Percentiles rank a stretch among this genome's conserved stretches.
These are phyloP conservation scores for Forsythia viridissima DNA, from an alignment of 257 asterid species.

Conservation along the genomic window DNA sequence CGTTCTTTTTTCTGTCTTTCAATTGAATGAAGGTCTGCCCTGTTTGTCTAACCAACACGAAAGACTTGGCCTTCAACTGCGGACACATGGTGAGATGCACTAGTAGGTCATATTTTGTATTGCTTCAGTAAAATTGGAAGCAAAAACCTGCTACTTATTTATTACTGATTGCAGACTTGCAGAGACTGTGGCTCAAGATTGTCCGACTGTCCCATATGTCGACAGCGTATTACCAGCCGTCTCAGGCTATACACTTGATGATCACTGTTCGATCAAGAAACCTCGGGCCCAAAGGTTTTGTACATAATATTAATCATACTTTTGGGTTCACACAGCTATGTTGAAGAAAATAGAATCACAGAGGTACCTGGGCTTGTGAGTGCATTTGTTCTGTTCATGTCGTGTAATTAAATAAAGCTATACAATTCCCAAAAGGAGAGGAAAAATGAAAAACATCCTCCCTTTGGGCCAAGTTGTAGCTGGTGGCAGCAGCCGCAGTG, in stretches of 20 bases:
- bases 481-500: background rate
- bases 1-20: background rate
- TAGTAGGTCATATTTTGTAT: background rate
- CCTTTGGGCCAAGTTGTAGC: too few relatives aligned
- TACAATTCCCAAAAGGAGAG: too few relatives aligned
- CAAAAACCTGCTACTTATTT: conserved; percentile 5
- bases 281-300: background rate
- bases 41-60: conserved; percentile 58
- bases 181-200: conserved; percentile 63
- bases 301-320: background rate
- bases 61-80: conserved; percentile 73
- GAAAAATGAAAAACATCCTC: too few relatives aligned
- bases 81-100: conserved; percentile 69
- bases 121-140: background rate
- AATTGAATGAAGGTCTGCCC: conserved; percentile 59
- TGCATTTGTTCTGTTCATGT: background rate
- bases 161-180: conserved; percentile 63
- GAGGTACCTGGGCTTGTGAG: background rate
- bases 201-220: conserved; percentile 76
- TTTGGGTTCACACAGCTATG: background rate
- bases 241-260: conserved; percentile 58
- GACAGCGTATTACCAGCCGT: conserved; percentile 64
- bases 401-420: background rate
- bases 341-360: background rate
- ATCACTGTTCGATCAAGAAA: background rate